phyloP scores from a whole-genome alignment of 495 filamentous ascomycete genomes.

The Aspergillus mulundensis region DNA sequence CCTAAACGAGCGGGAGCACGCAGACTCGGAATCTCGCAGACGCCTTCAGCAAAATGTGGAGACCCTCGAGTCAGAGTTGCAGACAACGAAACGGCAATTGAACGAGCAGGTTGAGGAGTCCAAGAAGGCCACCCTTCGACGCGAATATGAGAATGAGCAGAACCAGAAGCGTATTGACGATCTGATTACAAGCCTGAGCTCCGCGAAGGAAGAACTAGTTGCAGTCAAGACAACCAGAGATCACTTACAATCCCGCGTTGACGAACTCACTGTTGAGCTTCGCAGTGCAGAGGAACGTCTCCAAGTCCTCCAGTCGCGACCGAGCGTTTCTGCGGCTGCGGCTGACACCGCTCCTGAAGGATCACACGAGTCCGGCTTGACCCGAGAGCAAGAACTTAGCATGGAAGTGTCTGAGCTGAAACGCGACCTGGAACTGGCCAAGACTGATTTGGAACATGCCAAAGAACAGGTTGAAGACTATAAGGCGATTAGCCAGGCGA shows the following conservation, averaged over 20 bases:
- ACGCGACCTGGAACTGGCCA: conserved; percentile 70
- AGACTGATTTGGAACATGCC: conserved; percentile 70
- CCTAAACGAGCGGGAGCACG: conserved; percentile 83
- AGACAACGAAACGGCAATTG: conserved; percentile 74
- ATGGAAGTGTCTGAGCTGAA: conserved; percentile 81
- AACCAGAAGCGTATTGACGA: conserved; percentile 87
- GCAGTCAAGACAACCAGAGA: conserved; percentile 80
- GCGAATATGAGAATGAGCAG: conserved; percentile 84
- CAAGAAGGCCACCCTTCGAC: conserved; percentile 71
- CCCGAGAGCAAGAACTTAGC: conserved; percentile 77
- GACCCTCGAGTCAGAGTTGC: conserved; percentile 70
- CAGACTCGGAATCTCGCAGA: conserved; percentile 74
- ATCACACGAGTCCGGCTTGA: conserved; percentile 50
- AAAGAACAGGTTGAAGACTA: conserved; percentile 80
- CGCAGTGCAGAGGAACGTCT: conserved; percentile 82
- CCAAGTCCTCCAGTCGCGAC: conserved; percentile 69
- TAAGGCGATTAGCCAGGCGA: conserved; percentile 77
- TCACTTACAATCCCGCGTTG: conserved; percentile 78
- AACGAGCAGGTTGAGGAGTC: conserved; percentile 77
- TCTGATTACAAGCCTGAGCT: conserved; percentile 69
- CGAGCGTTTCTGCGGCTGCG: conserved; percentile 50
- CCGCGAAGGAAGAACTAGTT: conserved; percentile 76
- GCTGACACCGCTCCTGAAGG: conserved; percentile 31
- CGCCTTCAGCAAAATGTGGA: conserved; percentile 74
- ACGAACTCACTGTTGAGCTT: conserved; percentile 83